These are phyloP conservation scores for Pichia insulana DNA, from an alignment of 805 yeast species.

Conservation along the genomic window DNA sequence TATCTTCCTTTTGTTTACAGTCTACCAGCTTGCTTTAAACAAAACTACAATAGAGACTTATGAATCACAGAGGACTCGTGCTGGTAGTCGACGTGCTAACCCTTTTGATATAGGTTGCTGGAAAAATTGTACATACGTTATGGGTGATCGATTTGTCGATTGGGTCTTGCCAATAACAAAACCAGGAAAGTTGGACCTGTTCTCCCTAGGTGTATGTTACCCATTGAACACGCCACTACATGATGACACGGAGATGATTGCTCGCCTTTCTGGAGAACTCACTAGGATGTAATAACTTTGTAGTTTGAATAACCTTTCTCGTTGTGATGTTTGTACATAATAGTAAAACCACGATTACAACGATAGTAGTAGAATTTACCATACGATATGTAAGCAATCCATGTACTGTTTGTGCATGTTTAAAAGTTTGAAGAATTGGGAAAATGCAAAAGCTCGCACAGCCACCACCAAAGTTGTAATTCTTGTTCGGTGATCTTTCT, in stretches of 20 bases:
- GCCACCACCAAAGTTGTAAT: too few relatives aligned
- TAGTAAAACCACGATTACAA: too few relatives aligned
- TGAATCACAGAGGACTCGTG: conserved; percentile 41
- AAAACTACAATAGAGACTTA: conserved; percentile 76
- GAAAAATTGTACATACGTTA: conserved; percentile 56
- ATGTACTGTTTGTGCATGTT: too few relatives aligned
- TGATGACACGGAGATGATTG: neutral
- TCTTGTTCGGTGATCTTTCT: too few relatives aligned
- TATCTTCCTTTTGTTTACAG: conserved; percentile 47
- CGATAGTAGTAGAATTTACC: too few relatives aligned
- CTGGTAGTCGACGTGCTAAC: conserved; percentile 46
- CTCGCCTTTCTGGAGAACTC: conserved; percentile 3
- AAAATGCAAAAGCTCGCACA: too few relatives aligned
- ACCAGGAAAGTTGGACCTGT: neutral
- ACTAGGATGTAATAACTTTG: neutral
- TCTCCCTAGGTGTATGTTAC: conserved; percentile 2
- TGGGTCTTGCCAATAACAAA: conserved; percentile 59
- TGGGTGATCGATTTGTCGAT: conserved; percentile 59
- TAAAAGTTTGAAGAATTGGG: too few relatives aligned
- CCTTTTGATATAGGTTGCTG: conserved; percentile 64
- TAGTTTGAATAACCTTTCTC: too few relatives aligned
- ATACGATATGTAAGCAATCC: too few relatives aligned
- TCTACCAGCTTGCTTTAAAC: conserved; percentile 54
- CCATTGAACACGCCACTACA: neutral
- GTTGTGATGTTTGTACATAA: too few relatives aligned